These are phyloP conservation scores for Tuber magnatum DNA, from an alignment of 495 filamentous ascomycete genomes.

Conservation along the genomic window DNA sequence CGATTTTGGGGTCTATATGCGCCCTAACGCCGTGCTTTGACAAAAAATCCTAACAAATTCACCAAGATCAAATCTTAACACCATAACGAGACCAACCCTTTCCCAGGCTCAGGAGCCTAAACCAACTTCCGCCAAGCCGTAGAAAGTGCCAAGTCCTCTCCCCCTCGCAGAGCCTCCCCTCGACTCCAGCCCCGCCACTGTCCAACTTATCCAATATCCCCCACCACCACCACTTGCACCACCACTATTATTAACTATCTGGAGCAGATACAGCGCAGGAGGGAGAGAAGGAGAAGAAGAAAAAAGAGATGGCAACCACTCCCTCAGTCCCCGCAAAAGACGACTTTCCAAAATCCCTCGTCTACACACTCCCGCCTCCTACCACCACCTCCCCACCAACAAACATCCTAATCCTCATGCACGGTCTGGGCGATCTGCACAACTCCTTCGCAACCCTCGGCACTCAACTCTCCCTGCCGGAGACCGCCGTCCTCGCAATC, in stretches of 20 bases:
- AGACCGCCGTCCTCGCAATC: conserved; percentile 69
- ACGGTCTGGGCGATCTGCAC: conserved; percentile 79
- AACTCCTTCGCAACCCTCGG: conserved; percentile 64
- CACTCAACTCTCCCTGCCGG: conserved; percentile 65
- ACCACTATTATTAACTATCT: neutral
- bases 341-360: conserved; percentile 11
- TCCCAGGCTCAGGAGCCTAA: neutral
- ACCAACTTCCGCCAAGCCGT: neutral
- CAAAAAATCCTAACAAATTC: neutral
- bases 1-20: neutral
- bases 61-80: neutral
- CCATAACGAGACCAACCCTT: neutral
- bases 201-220: neutral
- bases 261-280: neutral
- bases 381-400: conserved; percentile 49
- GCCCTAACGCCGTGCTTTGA: neutral
- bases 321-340: conserved; percentile 12
- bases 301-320: conserved; percentile 3
- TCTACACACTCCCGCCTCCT: conserved; percentile 14
- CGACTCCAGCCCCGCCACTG: neutral
- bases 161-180: neutral
- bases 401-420: conserved; percentile 77
- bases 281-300: neutral
- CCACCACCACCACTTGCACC: neutral
- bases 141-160: neutral